Evolutionary conservation across 768 basidiomycete genomes (phyloP).

Genomic region (Boletus pseudo-olivaceus): DNA sequence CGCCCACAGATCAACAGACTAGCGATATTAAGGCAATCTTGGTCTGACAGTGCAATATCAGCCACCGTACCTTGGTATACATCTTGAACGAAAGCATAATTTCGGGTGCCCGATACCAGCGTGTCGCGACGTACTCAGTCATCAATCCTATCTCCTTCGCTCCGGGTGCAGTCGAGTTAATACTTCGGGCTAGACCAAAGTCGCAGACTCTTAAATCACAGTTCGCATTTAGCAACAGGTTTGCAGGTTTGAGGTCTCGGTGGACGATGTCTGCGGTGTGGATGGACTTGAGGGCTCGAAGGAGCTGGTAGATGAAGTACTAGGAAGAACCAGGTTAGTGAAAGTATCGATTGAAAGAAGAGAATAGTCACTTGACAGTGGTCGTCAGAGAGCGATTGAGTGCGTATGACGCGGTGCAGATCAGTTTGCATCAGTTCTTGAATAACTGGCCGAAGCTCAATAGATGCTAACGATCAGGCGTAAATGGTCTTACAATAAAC

Average conservation of each 20-base stretch:
- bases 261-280: constrained; percentile 83
- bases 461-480: background rate
- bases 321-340: constrained; percentile 28
- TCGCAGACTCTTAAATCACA: constrained; percentile 90
- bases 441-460: constrained; percentile 46
- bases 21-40: background rate
- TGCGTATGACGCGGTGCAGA: constrained; percentile 86
- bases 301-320: constrained; percentile 82
- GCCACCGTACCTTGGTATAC: constrained; percentile 59
- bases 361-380: constrained; percentile 62
- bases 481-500: constrained; percentile 62
- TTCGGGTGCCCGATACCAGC: constrained; percentile 93
- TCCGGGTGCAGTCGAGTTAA: constrained; percentile 48
- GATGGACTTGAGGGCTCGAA: constrained; percentile 84
- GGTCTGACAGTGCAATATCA: constrained; percentile 8
- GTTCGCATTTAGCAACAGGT: constrained; percentile 83
- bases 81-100: constrained; percentile 95
- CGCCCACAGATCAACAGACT: constrained; percentile 75
- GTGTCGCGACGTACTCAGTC: constrained; percentile 87
- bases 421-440: constrained; percentile 92
- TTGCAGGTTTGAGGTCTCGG: constrained; percentile 81
- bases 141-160: constrained; percentile 66
- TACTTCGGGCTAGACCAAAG: constrained; percentile 76
- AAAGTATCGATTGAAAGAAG: background rate
- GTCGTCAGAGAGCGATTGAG: constrained; percentile 87